Conservation (phyloP, 495 filamentous ascomycete genomes). For the Neurospora sp. region DNA sequence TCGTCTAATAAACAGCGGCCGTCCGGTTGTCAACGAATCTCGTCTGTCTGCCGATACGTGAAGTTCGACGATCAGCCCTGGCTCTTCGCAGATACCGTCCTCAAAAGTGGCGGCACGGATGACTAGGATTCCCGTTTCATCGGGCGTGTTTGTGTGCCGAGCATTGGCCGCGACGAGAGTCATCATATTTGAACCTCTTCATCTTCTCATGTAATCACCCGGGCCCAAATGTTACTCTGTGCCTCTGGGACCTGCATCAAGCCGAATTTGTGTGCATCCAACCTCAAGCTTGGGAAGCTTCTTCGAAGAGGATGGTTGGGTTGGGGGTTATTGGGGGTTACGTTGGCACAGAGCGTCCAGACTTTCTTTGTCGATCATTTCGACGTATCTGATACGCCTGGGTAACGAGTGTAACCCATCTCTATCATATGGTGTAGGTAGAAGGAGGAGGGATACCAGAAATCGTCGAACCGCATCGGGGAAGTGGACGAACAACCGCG, state of each 20-base stretch:
- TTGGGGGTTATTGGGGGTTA: neutral
- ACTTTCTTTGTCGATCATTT: neutral
- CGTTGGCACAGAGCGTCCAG: neutral
- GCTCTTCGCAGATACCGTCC: neutral
- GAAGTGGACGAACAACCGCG: neutral
- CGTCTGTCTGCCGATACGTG: neutral
- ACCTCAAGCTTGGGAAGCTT: neutral
- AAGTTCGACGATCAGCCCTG: neutral
- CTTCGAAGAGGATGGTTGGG: neutral
- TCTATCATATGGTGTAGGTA: neutral
- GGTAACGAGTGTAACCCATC: neutral
- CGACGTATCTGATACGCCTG: neutral
- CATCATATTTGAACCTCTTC: neutral
- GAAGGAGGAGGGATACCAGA: neutral
- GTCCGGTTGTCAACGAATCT: neutral
- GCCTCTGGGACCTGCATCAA: neutral
- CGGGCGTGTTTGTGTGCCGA: neutral
- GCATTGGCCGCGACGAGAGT: neutral
- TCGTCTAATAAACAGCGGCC: neutral
- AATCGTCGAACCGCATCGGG: neutral
- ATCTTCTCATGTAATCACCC: neutral
- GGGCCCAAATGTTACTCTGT: neutral
- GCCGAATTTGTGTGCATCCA: neutral
- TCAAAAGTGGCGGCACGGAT: neutral
- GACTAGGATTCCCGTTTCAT: neutral